Percentiles rank a stretch among this genome's conserved stretches.
phyloP scores from a whole-genome alignment of 202 grass and related monocot genomes.

The Panicum virgatum region DNA sequence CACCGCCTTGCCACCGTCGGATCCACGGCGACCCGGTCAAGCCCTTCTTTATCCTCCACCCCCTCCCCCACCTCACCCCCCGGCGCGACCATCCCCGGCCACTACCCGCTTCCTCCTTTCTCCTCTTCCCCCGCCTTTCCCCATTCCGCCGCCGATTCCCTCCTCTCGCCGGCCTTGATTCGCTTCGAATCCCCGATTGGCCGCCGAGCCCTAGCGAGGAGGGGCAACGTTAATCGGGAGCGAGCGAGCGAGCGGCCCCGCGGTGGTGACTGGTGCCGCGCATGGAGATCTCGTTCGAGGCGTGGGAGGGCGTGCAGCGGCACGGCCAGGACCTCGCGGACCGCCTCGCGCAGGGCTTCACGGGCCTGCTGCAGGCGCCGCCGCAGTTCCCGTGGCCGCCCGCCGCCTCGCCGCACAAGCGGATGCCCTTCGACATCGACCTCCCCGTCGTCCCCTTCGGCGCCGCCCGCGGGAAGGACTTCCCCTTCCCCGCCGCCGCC shows the following conservation, averaged over 20 bases:
- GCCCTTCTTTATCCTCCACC: constrained; percentile 8
- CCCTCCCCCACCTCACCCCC: neutral
- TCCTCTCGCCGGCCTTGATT: neutral
- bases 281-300: constrained; percentile 92
- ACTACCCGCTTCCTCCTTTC: neutral
- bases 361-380: constrained; percentile 83
- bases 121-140: neutral
- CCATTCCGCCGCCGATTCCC: neutral
- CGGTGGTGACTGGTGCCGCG: neutral
- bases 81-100: neutral
- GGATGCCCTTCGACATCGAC: constrained; percentile 67
- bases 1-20: constrained; percentile 2
- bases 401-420: constrained; percentile 30
- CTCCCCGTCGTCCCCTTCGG: constrained; percentile 55
- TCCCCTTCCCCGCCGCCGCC: constrained; percentile 48
- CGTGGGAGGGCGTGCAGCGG: constrained; percentile 98
- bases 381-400: constrained; percentile 64
- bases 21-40: constrained; percentile 50
- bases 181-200: neutral
- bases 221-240: neutral
- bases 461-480: constrained; percentile 36
- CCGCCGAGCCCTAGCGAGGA: neutral
- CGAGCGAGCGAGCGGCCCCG: neutral
- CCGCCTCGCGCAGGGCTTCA: constrained; percentile 94
- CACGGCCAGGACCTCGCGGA: constrained; percentile 92